Base-by-base conservation (phyloP, 2,329 filamentous ascomycete species). In the Aureobasidium pullulans region DNA sequence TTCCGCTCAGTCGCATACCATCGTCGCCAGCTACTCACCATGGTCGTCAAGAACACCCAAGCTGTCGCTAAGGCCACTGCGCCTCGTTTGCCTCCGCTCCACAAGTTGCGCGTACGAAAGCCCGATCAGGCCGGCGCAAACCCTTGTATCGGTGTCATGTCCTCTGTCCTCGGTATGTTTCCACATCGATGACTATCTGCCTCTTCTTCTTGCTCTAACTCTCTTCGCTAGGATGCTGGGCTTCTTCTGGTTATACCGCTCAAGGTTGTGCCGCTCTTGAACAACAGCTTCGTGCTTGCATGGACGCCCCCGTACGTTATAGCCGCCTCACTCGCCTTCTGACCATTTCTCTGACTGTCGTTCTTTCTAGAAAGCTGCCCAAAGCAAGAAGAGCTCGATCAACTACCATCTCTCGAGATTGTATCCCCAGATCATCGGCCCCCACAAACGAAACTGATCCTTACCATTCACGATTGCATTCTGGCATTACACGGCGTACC, bases 341-440 rank as follows among this genome's bases (percentile, higher is more conserved):
- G 32, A 39, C 6, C 19, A 39, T 28, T 36, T 29, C 6, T 62
- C 54, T 48, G 28, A 60, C 50, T 29, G 37, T 57, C 23, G 61
- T 42, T 44, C 16, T 32, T 13, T 42, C 62, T 70, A 86, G 84
- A 83, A 79, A 79, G 73, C 80, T 49, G 73, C 73, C 64, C 73
- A 76, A 59, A 72, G 75, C 64, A 83, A 84, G 71, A 90, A 86
- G 77, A 93, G 85, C 73, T 84, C 83, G 64, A 91, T 97, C 83
- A 97, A 97, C 77, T 92, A 92, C 79, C 92, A 96, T 72, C 79
- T 97, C 44, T 82, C 83, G 65, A 84, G 94, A 68, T 83, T 89
- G 77, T 88, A 87, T 67, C 84, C 85, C 13, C 84, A 86, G 72
- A 79, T 95, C 79, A 82, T 86, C 76, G 81, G 87, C 69, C 81